These are phyloP conservation scores for Xerocomellus amylosporus DNA, from an alignment of 768 basidiomycete genomes.

Conservation along the genomic window DNA sequence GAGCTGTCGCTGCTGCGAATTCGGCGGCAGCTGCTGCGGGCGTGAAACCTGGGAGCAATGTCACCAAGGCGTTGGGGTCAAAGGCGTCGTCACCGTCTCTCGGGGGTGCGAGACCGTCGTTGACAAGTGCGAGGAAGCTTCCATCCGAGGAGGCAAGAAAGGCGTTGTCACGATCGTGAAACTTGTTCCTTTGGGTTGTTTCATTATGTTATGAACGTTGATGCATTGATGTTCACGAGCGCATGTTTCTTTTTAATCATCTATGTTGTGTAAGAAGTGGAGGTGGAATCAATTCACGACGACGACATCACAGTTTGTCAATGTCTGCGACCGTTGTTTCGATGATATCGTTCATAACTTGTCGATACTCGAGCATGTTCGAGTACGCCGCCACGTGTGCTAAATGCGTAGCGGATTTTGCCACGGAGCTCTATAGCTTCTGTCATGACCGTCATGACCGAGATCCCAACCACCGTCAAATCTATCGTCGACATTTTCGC, in stretches of 20 bases:
- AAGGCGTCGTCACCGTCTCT: slow-evolving; percentile 15
- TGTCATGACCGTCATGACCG: slow-evolving; percentile 36
- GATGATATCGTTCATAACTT: too few relatives aligned
- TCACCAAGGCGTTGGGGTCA: slow-evolving; percentile 7
- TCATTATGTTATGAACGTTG: slow-evolving; percentile 1
- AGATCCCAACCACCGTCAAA: slow-evolving; percentile 26
- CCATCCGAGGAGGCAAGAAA: slow-evolving; percentile 45
- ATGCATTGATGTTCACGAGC: slow-evolving; percentile 8
- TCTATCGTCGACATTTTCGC: background rate
- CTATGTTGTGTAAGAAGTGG: background rate
- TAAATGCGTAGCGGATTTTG: too few relatives aligned
- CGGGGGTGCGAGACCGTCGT: slow-evolving; percentile 36
- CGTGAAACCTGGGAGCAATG: slow-evolving; percentile 15
- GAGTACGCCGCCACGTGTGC: too few relatives aligned
- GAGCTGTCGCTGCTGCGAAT: slow-evolving; percentile 60
- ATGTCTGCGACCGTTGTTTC: too few relatives aligned
- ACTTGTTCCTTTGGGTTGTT: too few relatives aligned
- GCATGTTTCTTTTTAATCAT: slow-evolving; percentile 3
- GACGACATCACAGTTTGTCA: too few relatives aligned
- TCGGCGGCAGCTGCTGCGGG: slow-evolving; percentile 32
- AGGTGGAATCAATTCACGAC: too few relatives aligned
- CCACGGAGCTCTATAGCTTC: slow-evolving; percentile 16
- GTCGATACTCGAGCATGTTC: too few relatives aligned
- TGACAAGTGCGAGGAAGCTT: slow-evolving; percentile 42
- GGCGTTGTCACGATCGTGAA: slow-evolving; percentile 15